Percentiles rank a stretch among this genome's conserved stretches.
phyloP scores from a whole-genome alignment of 2,329 filamentous ascomycete species.

The Nothophaeocryptopus gaeumannii region DNA sequence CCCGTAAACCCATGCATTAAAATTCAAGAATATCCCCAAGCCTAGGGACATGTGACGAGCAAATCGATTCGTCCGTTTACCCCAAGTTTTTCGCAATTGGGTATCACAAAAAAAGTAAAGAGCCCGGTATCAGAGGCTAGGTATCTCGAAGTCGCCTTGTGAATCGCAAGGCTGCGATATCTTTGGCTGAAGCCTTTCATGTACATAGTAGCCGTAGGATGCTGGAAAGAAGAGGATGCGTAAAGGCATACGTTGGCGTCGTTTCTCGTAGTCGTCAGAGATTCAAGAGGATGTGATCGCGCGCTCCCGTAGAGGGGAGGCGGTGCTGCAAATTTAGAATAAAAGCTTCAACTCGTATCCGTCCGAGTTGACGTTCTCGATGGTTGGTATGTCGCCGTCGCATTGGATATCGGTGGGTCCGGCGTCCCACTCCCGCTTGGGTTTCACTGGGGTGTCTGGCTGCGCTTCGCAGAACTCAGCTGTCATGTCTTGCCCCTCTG shows the following conservation, averaged over 20 bases:
- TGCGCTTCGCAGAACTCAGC: conserved; percentile 66
- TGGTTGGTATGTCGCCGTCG: conserved; percentile 46
- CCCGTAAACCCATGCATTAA: conserved; percentile 10
- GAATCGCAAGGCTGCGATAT: conserved; percentile 18
- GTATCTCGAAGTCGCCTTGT: conserved; percentile 23
- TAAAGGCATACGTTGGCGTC: not conserved
- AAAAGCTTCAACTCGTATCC: conserved; percentile 51
- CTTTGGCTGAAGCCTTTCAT: conserved; percentile 17
- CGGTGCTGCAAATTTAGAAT: conserved; percentile 35
- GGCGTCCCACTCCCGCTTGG: conserved; percentile 51
- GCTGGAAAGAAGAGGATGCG: conserved; percentile 5
- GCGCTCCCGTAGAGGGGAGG: too few relatives aligned
- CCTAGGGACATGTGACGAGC: not conserved
- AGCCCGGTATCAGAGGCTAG: conserved; percentile 28
- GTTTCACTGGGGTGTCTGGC: conserved; percentile 44
- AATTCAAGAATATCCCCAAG: conserved; percentile 1
- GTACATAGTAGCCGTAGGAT: conserved; percentile 17
- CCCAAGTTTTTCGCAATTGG: conserved; percentile 13
- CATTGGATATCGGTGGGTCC: conserved; percentile 48
- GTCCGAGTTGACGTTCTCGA: conserved; percentile 44
- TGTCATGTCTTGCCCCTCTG: conserved; percentile 87
- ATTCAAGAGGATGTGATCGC: conserved; percentile 15
- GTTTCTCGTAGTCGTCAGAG: conserved; percentile 23
- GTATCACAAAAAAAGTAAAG: conserved; percentile 19
- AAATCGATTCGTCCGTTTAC: conserved; percentile 2